Evolutionary conservation across 2,329 filamentous ascomycete species (phyloP).

Genomic region (Aspergillus glaucus): DNA sequence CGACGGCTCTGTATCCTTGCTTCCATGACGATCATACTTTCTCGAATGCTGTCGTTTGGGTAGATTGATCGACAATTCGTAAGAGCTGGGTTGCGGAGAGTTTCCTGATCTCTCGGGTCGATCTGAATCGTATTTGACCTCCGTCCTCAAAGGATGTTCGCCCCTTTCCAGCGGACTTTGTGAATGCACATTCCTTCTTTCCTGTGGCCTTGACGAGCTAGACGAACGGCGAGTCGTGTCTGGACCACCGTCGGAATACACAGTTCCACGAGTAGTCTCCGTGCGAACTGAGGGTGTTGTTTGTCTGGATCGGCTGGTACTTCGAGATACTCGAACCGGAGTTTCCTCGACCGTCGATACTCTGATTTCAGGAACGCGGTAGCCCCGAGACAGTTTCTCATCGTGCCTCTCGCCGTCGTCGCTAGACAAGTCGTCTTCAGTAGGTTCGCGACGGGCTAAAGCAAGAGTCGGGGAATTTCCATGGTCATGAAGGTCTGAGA

Average conservation of each 20-base stretch:
- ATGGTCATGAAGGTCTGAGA: constrained; percentile 14
- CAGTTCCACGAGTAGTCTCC: background rate
- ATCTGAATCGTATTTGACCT: background rate
- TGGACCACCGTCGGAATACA: background rate
- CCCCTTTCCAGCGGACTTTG: background rate
- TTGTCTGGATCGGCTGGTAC: background rate
- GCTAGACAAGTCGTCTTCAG: constrained; percentile 16
- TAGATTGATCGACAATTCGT: background rate
- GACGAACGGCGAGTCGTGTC: background rate
- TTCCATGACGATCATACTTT: background rate
- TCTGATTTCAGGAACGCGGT: constrained; percentile 1
- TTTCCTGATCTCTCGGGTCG: background rate
- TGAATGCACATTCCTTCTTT: background rate
- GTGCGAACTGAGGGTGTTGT: background rate
- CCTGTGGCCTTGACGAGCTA: background rate
- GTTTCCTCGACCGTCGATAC: background rate
- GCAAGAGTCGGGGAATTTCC: constrained; percentile 27
- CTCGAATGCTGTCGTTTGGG: background rate
- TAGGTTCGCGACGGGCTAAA: constrained; percentile 32
- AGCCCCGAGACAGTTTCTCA: constrained; percentile 4
- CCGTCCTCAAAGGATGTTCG: background rate
- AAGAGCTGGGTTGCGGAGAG: background rate
- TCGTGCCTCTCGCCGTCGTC: constrained; percentile 16
- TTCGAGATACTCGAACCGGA: too few species aligned
- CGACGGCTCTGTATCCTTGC: background rate